These are phyloP conservation scores for Phalaenopsis aphrodite DNA, from an alignment of 106 monocot genomes.

Conservation along the genomic window DNA sequence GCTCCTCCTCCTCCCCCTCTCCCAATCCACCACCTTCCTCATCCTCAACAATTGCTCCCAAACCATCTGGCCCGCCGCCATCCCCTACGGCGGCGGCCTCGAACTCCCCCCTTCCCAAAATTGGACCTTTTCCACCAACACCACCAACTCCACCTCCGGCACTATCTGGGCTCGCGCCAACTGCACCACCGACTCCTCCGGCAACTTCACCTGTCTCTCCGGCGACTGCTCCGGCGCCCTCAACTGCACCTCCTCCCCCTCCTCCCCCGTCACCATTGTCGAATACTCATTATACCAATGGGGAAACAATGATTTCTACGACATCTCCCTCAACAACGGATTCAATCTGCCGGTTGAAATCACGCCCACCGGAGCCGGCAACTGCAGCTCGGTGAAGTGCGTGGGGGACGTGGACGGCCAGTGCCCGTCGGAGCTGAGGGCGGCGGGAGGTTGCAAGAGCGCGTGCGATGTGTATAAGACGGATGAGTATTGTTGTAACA, in stretches of 20 bases:
- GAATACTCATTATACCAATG: neutral
- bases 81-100: constrained; percentile 5
- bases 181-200: constrained; percentile 1
- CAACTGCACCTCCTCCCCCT: neutral
- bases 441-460: constrained; percentile 34
- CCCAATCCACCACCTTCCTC: constrained; percentile 2
- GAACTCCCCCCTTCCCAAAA: neutral
- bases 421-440: constrained; percentile 29
- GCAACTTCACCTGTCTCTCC: constrained; percentile 1
- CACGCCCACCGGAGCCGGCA: constrained; percentile 8
- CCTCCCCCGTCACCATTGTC: constrained; percentile 2
- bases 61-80: neutral
- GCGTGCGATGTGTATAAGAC: constrained; percentile 45
- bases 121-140: neutral
- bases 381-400: neutral
- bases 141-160: constrained; percentile 1
- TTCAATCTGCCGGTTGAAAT: constrained; percentile 36
- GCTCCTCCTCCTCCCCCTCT: neutral
- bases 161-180: constrained; percentile 3
- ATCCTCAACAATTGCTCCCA: constrained; percentile 7
- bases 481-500: constrained; percentile 29
- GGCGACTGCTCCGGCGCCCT: neutral
- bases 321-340: constrained; percentile 24
- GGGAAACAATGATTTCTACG: constrained; percentile 21
- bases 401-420: constrained; percentile 16